These are phyloP conservation scores for Coniosporium apollinis DNA, from an alignment of 495 filamentous ascomycete genomes.

Conservation along the genomic window DNA sequence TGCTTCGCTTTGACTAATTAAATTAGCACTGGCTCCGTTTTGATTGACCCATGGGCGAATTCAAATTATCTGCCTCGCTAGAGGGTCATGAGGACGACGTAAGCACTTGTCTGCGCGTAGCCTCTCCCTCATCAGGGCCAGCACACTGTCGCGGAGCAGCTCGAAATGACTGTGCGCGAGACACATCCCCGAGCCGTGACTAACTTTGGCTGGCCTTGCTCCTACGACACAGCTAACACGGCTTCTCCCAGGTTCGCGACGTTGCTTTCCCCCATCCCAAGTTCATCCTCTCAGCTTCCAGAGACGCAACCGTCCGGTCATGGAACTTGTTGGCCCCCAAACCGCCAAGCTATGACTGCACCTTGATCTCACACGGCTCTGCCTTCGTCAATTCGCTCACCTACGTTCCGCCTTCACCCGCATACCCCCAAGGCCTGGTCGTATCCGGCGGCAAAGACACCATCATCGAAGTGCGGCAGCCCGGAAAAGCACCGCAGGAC, in stretches of 20 bases:
- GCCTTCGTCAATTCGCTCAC: constrained; percentile 75
- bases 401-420: constrained; percentile 51
- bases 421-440: constrained; percentile 64
- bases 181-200: too few species aligned
- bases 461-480: constrained; percentile 77
- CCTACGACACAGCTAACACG: constrained; percentile 2
- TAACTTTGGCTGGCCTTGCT: too few species aligned
- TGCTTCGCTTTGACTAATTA: too few species aligned
- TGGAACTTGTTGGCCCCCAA: constrained; percentile 56
- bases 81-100: constrained; percentile 29
- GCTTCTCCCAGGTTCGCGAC: constrained; percentile 54
- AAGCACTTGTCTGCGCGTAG: constrained; percentile 6
- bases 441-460: constrained; percentile 78
- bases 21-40: background rate
- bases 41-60: constrained; percentile 17
- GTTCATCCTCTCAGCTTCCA: constrained; percentile 64
- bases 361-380: constrained; percentile 55
- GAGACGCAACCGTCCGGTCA: constrained; percentile 76
- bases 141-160: too few species aligned
- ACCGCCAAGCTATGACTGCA: constrained; percentile 58
- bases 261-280: constrained; percentile 65
- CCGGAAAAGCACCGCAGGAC: constrained; percentile 43
- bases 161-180: background rate
- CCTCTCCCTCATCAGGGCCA: too few species aligned
- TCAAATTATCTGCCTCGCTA: constrained; percentile 27